Conservation (phyloP, 2,329 filamentous ascomycete species). For the Fusarium fujikuroi region DNA sequence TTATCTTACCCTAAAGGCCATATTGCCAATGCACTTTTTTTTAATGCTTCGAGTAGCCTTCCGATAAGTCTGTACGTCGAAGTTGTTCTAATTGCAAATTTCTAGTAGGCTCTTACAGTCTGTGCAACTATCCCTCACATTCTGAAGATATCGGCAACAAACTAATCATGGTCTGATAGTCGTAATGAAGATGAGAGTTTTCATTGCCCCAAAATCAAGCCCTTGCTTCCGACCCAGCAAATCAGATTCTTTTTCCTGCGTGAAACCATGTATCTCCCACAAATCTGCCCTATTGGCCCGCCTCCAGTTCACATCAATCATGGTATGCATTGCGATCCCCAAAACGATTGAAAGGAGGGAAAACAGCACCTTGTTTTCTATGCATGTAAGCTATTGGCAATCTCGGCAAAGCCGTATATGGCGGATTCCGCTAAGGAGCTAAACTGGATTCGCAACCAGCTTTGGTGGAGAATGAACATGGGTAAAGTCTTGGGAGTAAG, state of each 20-base stretch:
- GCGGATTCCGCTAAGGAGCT: not conserved
- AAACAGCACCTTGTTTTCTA: not conserved
- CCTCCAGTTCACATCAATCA: accelerated
- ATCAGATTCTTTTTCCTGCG: not conserved
- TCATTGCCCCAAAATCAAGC: accelerated
- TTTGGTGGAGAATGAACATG: not conserved
- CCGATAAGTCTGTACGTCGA: accelerated
- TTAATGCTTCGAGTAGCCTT: too few species aligned
- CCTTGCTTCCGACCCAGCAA: not conserved
- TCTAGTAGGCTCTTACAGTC: accelerated
- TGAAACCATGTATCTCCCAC: not conserved
- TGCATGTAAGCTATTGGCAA: not conserved
- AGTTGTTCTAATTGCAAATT: too few species aligned
- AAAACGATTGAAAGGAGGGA: not conserved
- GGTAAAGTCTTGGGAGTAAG: not conserved
- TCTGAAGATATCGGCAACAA: accelerated
- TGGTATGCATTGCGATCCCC: not conserved
- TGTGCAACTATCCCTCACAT: accelerated
- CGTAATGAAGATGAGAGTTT: not conserved
- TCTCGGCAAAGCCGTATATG: not conserved
- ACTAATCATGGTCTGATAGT: not conserved
- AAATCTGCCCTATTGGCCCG: not conserved
- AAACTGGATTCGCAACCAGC: not conserved
- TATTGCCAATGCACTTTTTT: not conserved
- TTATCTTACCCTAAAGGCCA: too few species aligned